phyloP scores from a whole-genome alignment of 176 grass and related monocot species.

The Typha latifolia region DNA sequence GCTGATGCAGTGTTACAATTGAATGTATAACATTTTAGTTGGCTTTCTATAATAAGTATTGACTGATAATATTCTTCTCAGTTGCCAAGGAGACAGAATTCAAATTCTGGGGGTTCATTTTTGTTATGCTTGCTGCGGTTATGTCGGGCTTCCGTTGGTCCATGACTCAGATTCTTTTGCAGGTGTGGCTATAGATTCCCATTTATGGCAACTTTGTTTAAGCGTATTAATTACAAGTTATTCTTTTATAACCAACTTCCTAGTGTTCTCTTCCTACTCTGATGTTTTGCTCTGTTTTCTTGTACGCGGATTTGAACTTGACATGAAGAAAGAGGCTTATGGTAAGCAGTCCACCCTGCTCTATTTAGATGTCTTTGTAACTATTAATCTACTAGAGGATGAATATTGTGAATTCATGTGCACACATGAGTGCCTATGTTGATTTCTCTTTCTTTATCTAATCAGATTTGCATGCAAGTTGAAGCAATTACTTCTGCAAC shows the following conservation, averaged over 20 bases:
- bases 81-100: constrained; percentile 91
- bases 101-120: constrained; percentile 95
- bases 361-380: neutral
- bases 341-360: constrained; percentile 22
- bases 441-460: too few relatives aligned
- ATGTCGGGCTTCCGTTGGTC: constrained; percentile 99
- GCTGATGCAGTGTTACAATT: too few relatives aligned
- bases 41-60: neutral
- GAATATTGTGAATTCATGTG: too few relatives aligned
- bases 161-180: constrained; percentile 98
- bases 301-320: constrained; percentile 38
- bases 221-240: neutral
- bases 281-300: constrained; percentile 28
- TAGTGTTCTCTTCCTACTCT: constrained; percentile 18
- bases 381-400: neutral
- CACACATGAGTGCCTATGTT: too few relatives aligned
- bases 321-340: constrained; percentile 49
- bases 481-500: too few relatives aligned
- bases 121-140: constrained; percentile 96
- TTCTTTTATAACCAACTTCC: neutral
- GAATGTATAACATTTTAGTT: neutral
- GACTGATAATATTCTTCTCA: constrained; percentile 29
- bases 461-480: too few relatives aligned
- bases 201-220: neutral
- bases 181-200: constrained; percentile 31